Evolutionary conservation across 2,329 filamentous ascomycete species (phyloP).

Genomic region (Apiospora hydei): DNA sequence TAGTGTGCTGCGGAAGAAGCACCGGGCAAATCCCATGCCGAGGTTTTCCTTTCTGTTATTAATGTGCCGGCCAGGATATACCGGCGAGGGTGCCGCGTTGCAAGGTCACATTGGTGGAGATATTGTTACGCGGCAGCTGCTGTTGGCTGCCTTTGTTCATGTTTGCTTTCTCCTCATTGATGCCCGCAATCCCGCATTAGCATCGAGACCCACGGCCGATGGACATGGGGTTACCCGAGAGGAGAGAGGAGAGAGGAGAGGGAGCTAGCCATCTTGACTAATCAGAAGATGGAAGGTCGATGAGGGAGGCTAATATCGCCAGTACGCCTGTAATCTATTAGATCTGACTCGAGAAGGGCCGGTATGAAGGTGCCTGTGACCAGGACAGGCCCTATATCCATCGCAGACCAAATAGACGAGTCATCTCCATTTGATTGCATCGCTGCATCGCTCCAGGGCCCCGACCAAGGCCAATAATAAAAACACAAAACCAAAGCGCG

Average conservation of each 20-base stretch:
- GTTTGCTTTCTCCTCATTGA: not conserved
- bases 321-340: not conserved
- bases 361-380: not conserved
- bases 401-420: not conserved
- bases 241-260: too few relatives aligned
- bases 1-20: not conserved
- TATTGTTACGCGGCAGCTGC: not conserved
- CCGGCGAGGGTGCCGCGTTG: not conserved
- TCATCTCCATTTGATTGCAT: not conserved
- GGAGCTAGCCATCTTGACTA: not conserved
- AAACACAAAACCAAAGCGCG: not conserved
- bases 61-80: not conserved
- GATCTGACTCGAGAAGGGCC: not conserved
- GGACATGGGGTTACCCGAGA: slow-evolving; percentile 1
- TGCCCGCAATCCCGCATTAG: slow-evolving; percentile 21
- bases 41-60: not conserved
- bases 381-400: not conserved
- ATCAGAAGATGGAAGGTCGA: slow-evolving; percentile 6
- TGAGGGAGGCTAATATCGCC: not conserved
- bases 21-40: not conserved
- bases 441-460: too few relatives aligned
- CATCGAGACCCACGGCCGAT: not conserved
- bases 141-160: not conserved
- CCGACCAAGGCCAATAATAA: not conserved
- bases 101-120: not conserved